phyloP scores from a whole-genome alignment of 768 basidiomycete species.

The Paxillus ammoniavirescens region DNA sequence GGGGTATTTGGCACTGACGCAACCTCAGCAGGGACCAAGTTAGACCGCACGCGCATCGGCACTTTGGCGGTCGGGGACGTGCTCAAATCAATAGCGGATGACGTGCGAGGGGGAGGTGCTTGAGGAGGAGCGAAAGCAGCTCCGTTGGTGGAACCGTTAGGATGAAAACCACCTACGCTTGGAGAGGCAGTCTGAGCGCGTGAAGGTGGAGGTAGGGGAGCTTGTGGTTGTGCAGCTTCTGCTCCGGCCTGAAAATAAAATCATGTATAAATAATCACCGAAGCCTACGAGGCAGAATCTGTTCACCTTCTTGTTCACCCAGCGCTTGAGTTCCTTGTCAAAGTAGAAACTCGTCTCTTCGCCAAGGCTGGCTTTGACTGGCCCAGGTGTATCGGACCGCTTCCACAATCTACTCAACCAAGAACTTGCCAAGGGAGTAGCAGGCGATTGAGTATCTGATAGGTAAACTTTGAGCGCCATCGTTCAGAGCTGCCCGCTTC shows the following conservation, averaged over 20 bases:
- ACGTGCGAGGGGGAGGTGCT: constrained; percentile 42
- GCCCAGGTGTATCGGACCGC: constrained; percentile 62
- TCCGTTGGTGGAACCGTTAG: constrained; percentile 30
- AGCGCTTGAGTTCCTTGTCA: constrained; percentile 91
- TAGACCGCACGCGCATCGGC: constrained; percentile 61
- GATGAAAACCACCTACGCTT: constrained; percentile 40
- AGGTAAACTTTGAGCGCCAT: background rate
- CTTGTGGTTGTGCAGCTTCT: constrained; percentile 50
- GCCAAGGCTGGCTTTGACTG: constrained; percentile 89
- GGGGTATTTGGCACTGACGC: constrained; percentile 36
- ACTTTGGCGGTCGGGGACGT: constrained; percentile 51
- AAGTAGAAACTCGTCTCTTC: constrained; percentile 90
- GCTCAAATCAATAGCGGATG: constrained; percentile 63
- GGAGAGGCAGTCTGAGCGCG: constrained; percentile 88
- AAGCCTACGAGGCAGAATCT: background rate
- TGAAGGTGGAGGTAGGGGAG: constrained; percentile 74
- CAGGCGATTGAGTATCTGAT: constrained; percentile 13
- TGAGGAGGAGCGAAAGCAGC: constrained; percentile 6
- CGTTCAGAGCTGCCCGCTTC: background rate
- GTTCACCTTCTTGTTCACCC: constrained; percentile 91
- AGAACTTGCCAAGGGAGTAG: constrained; percentile 43
- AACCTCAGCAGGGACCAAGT: constrained; percentile 51
- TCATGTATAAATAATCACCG: background rate
- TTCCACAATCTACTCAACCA: constrained; percentile 89
- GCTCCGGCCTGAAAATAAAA: constrained; percentile 46